Conservation (phyloP, 2,329 filamentous ascomycete species). For the Cladosporium sp. region DNA sequence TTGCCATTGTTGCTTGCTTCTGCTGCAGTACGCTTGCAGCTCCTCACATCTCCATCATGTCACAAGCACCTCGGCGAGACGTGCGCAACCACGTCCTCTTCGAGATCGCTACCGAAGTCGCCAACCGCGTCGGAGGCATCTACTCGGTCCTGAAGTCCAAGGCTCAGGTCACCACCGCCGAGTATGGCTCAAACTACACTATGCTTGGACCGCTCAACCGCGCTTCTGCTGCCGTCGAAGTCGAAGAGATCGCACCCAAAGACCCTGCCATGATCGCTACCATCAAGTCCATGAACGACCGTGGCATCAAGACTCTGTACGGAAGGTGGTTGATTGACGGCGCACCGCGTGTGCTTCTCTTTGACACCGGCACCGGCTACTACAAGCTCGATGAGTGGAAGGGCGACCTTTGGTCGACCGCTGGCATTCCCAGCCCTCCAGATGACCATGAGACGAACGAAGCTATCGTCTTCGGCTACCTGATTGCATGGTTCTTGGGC, state of each 20-base stretch:
- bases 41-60: slow-evolving; percentile 25
- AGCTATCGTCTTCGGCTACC: slow-evolving; percentile 93
- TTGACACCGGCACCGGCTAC: slow-evolving; percentile 93
- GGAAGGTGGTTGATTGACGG: slow-evolving; percentile 97
- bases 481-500: slow-evolving; percentile 96
- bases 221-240: slow-evolving; percentile 92
- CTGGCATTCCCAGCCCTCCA: slow-evolving; percentile 88
- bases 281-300: slow-evolving; percentile 87
- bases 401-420: slow-evolving; percentile 85
- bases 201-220: slow-evolving; percentile 92
- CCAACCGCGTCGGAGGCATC: slow-evolving; percentile 96
- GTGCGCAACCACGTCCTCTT: slow-evolving; percentile 96
- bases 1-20: not conserved
- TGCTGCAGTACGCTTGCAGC: not conserved
- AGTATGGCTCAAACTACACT: slow-evolving; percentile 97
- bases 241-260: slow-evolving; percentile 84
- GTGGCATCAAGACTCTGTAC: slow-evolving; percentile 85
- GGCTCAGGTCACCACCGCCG: slow-evolving; percentile 91
- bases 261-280: slow-evolving; percentile 74
- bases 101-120: slow-evolving; percentile 94
- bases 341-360: slow-evolving; percentile 85
- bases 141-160: slow-evolving; percentile 99
- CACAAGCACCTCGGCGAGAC: slow-evolving; percentile 53
- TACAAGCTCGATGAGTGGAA: slow-evolving; percentile 95
- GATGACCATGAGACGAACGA: slow-evolving; percentile 95